Evolutionary conservation across 495 filamentous ascomycete genomes (phyloP).

Genomic region (Penicillium dipodomyicola): DNA sequence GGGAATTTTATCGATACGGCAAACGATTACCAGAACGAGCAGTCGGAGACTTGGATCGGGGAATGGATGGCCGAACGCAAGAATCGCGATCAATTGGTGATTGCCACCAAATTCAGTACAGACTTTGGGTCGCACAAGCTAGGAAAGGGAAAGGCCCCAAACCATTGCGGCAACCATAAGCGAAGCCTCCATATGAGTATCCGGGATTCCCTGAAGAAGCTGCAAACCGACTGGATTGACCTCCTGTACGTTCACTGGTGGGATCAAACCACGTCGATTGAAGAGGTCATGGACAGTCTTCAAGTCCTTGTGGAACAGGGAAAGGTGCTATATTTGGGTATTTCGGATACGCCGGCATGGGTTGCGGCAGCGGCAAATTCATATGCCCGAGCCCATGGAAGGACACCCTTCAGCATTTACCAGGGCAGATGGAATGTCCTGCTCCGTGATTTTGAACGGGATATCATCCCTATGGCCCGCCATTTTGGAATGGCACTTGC

Average conservation of each 20-base stretch:
- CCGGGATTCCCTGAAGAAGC: slow-evolving; percentile 54
- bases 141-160: slow-evolving; percentile 41
- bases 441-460: slow-evolving; percentile 52
- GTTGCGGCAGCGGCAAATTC: slow-evolving; percentile 33
- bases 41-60: slow-evolving; percentile 11
- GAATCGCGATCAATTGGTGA: slow-evolving; percentile 16
- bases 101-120: slow-evolving; percentile 72
- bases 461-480: slow-evolving; percentile 57
- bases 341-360: slow-evolving; percentile 43
- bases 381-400: slow-evolving; percentile 28
- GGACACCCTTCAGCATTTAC: slow-evolving; percentile 25
- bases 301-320: slow-evolving; percentile 37
- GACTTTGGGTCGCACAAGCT: slow-evolving; percentile 20
- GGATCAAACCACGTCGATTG: slow-evolving; percentile 31
- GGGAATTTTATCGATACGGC: slow-evolving; percentile 48
- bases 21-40: slow-evolving; percentile 10
- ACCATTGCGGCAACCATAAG: slow-evolving; percentile 55
- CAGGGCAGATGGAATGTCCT: slow-evolving; percentile 26
- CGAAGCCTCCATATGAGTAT: slow-evolving; percentile 57
- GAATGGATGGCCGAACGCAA: slow-evolving; percentile 19
- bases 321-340: slow-evolving; percentile 50
- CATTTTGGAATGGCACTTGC: slow-evolving; percentile 56
- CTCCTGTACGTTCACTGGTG: slow-evolving; percentile 7
- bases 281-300: slow-evolving; percentile 47
- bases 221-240: slow-evolving; percentile 67